Percentiles rank a stretch among this genome's conserved stretches.
Conservation (phyloP, 495 filamentous ascomycete species). For the Bacidia rubella region DNA sequence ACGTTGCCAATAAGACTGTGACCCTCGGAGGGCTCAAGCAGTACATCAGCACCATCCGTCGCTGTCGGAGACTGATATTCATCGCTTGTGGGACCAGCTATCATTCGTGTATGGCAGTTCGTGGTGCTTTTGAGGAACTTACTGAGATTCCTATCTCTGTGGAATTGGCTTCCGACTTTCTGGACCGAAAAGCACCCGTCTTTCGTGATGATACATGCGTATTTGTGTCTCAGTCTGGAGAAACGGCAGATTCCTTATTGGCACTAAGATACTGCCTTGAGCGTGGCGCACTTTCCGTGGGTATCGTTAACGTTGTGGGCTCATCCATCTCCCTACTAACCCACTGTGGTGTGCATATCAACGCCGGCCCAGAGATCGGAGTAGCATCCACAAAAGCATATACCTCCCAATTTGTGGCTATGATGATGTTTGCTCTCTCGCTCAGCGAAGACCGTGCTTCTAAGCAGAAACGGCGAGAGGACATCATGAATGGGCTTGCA, state of each 20-base stretch:
- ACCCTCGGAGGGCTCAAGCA: conserved; percentile 90
- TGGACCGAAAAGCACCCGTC: conserved; percentile 93
- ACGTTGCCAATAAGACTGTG: conserved; percentile 80
- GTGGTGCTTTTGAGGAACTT: conserved; percentile 93
- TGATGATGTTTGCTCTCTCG: conserved; percentile 98
- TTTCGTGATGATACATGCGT: conserved; percentile 99
- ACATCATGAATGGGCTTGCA: conserved; percentile 88
- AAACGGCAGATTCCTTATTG: conserved; percentile 97
- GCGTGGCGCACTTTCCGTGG: conserved; percentile 89
- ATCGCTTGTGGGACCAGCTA: conserved; percentile 96
- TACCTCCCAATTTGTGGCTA: conserved; percentile 95
- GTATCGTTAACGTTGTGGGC: conserved; percentile 94
- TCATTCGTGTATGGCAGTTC: conserved; percentile 98
- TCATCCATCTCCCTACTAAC: conserved; percentile 96
- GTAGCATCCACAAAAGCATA: conserved; percentile 98
- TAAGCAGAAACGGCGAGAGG: conserved; percentile 82
- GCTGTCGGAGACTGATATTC: conserved; percentile 93
- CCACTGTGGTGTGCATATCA: conserved; percentile 99
- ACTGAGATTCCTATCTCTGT: conserved; percentile 96
- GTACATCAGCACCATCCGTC: conserved; percentile 90
- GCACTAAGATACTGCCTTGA: conserved; percentile 94
- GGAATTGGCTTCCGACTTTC: conserved; percentile 93
- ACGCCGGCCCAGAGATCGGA: conserved; percentile 96
- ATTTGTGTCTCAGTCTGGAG: conserved; percentile 95
- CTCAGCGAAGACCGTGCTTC: conserved; percentile 91